These are phyloP conservation scores for Acanthamoeba triangularis DNA, from an alignment of 208 protist species.

Conservation along the genomic window DNA sequence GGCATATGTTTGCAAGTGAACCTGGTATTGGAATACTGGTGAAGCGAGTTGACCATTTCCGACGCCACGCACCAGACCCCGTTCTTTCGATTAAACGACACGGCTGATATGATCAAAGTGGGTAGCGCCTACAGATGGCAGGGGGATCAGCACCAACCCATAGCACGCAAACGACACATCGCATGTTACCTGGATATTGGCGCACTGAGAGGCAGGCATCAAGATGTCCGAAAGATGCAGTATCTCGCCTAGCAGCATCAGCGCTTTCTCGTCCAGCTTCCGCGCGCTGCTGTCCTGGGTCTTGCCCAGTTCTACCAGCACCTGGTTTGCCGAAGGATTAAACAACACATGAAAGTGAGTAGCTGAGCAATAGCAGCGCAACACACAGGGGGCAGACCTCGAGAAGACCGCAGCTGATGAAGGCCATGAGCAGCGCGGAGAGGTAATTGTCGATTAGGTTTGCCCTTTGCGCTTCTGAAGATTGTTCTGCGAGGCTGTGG, in stretches of 20 bases:
- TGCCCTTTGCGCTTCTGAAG: neutral
- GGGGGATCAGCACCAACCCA: neutral
- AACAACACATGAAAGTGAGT: too few species aligned
- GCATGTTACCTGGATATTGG: conserved; percentile 29
- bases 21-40: conserved; percentile 68
- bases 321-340: neutral
- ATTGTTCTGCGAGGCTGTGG: neutral
- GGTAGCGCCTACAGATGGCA: conserved; percentile 12
- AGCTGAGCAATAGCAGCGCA: too few species aligned
- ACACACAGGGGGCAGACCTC: conserved; percentile 28
- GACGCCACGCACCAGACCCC: conserved; percentile 41
- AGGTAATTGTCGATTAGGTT: conserved; percentile 82
- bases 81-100: conserved; percentile 50
- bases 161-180: too few species aligned
- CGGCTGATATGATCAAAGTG: conserved; percentile 42
- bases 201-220: conserved; percentile 84
- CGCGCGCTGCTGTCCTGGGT: conserved; percentile 21
- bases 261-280: conserved; percentile 74
- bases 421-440: conserved; percentile 78
- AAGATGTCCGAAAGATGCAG: conserved; percentile 82
- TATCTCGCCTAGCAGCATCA: conserved; percentile 80
- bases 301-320: conserved; percentile 79
- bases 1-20: neutral
- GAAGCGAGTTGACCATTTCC: conserved; percentile 68
- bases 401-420: conserved; percentile 81